phyloP scores from a whole-genome alignment of 2,329 filamentous ascomycete species.

The Ilyonectria destructans region DNA sequence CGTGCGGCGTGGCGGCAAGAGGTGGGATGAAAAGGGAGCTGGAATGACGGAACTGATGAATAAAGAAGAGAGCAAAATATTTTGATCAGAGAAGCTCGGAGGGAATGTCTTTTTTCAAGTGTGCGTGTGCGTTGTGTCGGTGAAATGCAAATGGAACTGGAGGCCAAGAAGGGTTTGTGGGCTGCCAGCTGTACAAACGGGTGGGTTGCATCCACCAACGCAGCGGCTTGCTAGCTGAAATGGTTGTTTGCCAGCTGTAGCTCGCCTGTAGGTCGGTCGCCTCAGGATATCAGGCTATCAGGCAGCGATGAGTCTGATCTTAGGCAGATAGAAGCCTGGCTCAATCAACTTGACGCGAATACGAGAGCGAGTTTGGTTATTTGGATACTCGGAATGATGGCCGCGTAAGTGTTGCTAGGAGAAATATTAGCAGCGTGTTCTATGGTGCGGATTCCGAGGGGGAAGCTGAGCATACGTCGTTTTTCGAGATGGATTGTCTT shows the following conservation, averaged over 20 bases:
- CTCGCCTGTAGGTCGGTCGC: background rate
- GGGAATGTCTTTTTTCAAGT: background rate
- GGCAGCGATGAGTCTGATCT: constrained; percentile 12
- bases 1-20: background rate
- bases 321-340: constrained; percentile 4
- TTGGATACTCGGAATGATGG: background rate
- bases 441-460: background rate
- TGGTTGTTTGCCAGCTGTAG: constrained; percentile 10
- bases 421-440: background rate
- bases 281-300: constrained; percentile 19
- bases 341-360: background rate
- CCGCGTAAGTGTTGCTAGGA: background rate
- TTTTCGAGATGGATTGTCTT: background rate
- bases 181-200: constrained; percentile 18
- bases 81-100: background rate
- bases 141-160: background rate
- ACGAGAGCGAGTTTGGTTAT: background rate
- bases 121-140: constrained; percentile 3
- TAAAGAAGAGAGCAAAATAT: background rate
- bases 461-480: background rate
- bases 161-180: background rate
- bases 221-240: constrained; percentile 4
- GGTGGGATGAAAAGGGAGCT: background rate
- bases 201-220: constrained; percentile 25
- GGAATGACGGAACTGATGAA: background rate